A percentile compares a stretch with the other conserved stretches of the same genome.
Conservation (phyloP, 2,329 filamentous ascomycete genomes). For the Cercospora brassicicola region DNA sequence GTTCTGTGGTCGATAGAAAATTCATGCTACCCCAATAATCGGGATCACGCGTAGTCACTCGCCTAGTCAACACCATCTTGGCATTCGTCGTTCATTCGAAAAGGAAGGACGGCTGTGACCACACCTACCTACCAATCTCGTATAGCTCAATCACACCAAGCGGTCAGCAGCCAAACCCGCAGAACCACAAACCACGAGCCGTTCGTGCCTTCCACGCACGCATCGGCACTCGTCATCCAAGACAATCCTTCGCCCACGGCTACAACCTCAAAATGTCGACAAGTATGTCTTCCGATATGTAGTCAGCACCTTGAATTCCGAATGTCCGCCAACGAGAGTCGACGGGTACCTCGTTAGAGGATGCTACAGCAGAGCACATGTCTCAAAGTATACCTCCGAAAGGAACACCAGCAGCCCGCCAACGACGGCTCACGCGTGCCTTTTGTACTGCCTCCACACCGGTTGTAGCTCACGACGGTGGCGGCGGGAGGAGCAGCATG, state of each 20-base stretch:
- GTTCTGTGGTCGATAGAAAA: neutral
- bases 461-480: neutral
- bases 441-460: conserved; percentile 4
- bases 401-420: neutral
- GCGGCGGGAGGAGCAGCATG: neutral
- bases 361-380: neutral
- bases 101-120: conserved; percentile 1
- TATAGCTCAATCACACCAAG: neutral
- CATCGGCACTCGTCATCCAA: conserved; percentile 1
- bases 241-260: neutral
- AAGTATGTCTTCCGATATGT: conserved; percentile 4
- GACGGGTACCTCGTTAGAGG: neutral
- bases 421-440: conserved; percentile 7
- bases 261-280: neutral
- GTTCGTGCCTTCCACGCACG: neutral
- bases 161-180: conserved; percentile 6
- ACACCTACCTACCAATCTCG: neutral
- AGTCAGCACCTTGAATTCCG: conserved; percentile 3
- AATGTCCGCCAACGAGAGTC: conserved; percentile 10
- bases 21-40: neutral
- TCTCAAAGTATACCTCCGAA: conserved; percentile 5
- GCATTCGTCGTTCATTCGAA: no score
- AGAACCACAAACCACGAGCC: neutral
- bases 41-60: neutral
- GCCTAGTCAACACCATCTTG: neutral